Conservation (phyloP, 345 rosid genomes). For the Salix koriyanagi region DNA sequence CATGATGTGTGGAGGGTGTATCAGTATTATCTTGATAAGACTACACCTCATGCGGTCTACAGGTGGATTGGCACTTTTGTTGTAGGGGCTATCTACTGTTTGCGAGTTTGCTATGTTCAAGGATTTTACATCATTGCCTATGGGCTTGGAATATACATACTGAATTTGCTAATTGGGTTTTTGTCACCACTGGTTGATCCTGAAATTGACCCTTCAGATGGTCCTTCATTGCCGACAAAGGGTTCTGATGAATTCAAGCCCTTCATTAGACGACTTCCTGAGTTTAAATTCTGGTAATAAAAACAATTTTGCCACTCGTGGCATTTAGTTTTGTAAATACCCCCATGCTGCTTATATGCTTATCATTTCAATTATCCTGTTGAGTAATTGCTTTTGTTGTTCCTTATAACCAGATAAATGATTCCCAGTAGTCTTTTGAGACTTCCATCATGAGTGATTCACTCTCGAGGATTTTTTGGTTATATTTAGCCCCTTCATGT, state of each 20-base stretch:
- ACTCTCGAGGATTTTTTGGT: neutral
- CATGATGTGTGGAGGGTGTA: constrained; percentile 74
- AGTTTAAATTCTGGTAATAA: constrained; percentile 92
- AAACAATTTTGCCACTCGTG: neutral
- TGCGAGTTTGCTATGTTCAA: constrained; percentile 67
- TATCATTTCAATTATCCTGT: neutral
- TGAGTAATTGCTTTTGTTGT: neutral
- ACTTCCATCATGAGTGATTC: neutral
- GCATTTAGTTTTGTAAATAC: neutral
- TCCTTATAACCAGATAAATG: neutral
- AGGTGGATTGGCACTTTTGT: constrained; percentile 83
- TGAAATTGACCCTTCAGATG: constrained; percentile 65
- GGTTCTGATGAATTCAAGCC: constrained; percentile 98
- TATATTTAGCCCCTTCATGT: neutral
- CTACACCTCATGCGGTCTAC: constrained; percentile 68
- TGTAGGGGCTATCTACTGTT: constrained; percentile 44
- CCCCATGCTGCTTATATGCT: neutral
- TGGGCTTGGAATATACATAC: constrained; percentile 85
- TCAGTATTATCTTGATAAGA: constrained; percentile 86
- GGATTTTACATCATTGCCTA: constrained; percentile 87
- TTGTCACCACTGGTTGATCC: constrained; percentile 94
- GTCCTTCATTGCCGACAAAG: constrained; percentile 82
- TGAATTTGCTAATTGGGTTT: constrained; percentile 89
- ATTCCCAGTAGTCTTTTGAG: neutral
- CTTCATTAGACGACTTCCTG: constrained; percentile 88